Percentiles rank a stretch among this genome's conserved stretches.
These are phyloP conservation scores for Pleurotus pulmonarius DNA, from an alignment of 768 basidiomycete genomes.

Conservation along the genomic window DNA sequence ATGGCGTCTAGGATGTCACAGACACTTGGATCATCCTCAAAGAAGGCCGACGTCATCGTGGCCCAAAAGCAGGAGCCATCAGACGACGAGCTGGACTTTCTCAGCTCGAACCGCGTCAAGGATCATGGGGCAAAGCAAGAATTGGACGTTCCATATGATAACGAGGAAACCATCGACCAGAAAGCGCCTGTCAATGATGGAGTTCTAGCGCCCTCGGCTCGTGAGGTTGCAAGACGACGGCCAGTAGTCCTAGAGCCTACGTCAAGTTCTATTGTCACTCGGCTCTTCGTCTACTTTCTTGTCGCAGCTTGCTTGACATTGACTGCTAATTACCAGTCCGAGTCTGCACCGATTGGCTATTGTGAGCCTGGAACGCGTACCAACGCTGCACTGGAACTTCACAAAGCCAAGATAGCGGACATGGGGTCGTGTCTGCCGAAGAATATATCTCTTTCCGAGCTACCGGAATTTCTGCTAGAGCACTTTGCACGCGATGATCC, in stretches of 20 bases:
- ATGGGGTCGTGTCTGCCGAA: slow-evolving; percentile 54
- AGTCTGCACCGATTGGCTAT: slow-evolving; percentile 72
- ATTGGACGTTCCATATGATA: slow-evolving; percentile 15
- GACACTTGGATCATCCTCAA: slow-evolving; percentile 5
- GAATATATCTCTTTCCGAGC: slow-evolving; percentile 45
- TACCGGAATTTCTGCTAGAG: slow-evolving; percentile 11
- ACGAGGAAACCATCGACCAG: slow-evolving; percentile 12
- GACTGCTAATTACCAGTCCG: slow-evolving; percentile 52
- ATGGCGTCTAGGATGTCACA: slow-evolving; percentile 16
- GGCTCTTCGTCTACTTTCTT: slow-evolving; percentile 37
- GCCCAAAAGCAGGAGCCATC: slow-evolving; percentile 10
- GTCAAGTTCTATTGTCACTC: slow-evolving; percentile 28
- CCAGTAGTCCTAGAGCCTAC: slow-evolving; percentile 8
- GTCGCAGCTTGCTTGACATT: slow-evolving; percentile 28
- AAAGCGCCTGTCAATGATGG: slow-evolving; percentile 10
- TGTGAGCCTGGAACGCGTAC: slow-evolving; percentile 64
- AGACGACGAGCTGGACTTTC: slow-evolving; percentile 21
- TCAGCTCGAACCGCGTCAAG: slow-evolving; percentile 7
- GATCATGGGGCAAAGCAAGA: slow-evolving; percentile 4
- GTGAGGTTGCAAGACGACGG: slow-evolving; percentile 13
- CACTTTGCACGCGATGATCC: slow-evolving; percentile 24
- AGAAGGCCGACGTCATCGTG: slow-evolving; percentile 3
- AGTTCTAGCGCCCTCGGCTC: slow-evolving; percentile 14
- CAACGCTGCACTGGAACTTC: slow-evolving; percentile 49
- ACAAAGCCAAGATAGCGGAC: slow-evolving; percentile 41